phyloP scores from a whole-genome alignment of 306 rosid genomes.

The Casuarina cunninghamiana region DNA sequence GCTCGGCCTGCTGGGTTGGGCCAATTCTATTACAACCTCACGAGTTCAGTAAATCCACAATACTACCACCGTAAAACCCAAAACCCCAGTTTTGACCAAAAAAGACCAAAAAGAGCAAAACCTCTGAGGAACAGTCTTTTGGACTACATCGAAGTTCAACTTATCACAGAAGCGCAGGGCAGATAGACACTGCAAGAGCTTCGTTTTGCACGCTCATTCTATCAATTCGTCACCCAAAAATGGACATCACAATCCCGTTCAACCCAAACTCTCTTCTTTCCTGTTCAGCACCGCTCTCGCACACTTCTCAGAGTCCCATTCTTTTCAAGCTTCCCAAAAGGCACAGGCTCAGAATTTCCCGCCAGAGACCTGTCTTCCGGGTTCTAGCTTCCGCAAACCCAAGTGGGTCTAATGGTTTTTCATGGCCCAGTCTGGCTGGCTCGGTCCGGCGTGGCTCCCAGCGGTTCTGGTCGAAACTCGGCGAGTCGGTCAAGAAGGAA shows the following conservation, averaged over 20 bases:
- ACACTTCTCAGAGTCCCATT: conserved; percentile 28
- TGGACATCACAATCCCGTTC: conserved; percentile 44
- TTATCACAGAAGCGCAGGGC: too few relatives aligned
- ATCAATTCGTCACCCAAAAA: conserved; percentile 20
- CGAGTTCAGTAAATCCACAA: too few relatives aligned
- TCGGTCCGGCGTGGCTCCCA: conserved; percentile 63
- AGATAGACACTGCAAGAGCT: not conserved
- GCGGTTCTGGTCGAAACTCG: conserved; percentile 64
- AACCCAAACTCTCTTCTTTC: conserved; percentile 54
- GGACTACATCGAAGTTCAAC: too few relatives aligned
- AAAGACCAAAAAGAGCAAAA: too few relatives aligned
- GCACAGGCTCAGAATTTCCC: conserved; percentile 25
- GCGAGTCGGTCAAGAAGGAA: conserved; percentile 68
- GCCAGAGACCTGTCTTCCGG: conserved; percentile 51
- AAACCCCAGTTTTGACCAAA: too few relatives aligned
- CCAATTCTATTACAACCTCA: too few relatives aligned
- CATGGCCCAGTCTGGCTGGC: conserved; percentile 47
- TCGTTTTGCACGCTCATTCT: conserved; percentile 5
- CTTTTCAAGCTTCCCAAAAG: conserved; percentile 41
- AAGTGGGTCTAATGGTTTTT: conserved; percentile 50
- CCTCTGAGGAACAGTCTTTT: too few relatives aligned
- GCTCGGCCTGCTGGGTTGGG: too few relatives aligned
- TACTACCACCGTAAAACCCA: too few relatives aligned
- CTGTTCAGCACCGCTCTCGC: conserved; percentile 39
- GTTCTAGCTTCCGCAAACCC: conserved; percentile 52